Evolutionary conservation across 768 basidiomycete species (phyloP), one percentile per base, ranked within the genome.

Genomic region (Xanthoconium stramineum): DNA sequence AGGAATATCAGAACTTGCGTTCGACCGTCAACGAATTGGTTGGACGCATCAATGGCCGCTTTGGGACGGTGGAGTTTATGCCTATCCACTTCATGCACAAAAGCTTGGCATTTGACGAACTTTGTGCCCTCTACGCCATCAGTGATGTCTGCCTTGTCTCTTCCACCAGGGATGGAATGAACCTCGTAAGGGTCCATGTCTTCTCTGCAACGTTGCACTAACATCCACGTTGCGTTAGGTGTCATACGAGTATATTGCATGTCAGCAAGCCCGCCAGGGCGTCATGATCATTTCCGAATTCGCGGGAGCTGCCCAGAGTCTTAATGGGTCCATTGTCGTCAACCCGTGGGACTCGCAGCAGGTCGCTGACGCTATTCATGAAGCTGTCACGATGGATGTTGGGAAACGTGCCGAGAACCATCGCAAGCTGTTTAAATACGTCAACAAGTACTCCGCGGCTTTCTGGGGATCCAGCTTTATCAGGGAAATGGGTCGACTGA

Each of bases 61-160:
- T 99, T 66, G 97, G 97, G 32, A 98, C 97, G 1, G 94, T 98
- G 68, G 97, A 99, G 64, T 98, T 96, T 71, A 97, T 98, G 93
- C 97, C 97, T 7, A 98, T 99, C 57, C 97, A 98, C 73, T 98
- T 97, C 73, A 93, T 98, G 92, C 96, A 98, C 81, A 95, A 95
- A 74, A 89, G 86, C 60, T 78, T 98, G 51, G 75, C 85, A 0
- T 95, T 98, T 67, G 92, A 97, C 69, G 97, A 99, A 69, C 82
- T 99, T 9, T 95, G 94, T 56, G 97, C 97, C n/a, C 81, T 99
- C 52, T 99, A 98, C 69, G 94, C 96, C 20, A 82, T 98, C 65
- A 92, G 91, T 67, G 97, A 98, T 67, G 96, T 95, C 36, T 98
- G 96, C 70, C 77, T 99, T 52, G 93, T 99, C 57, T 92, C 92